These are phyloP conservation scores for Cephalotrichum gorgonifer DNA, from an alignment of 2,329 filamentous ascomycete species.

Conservation along the genomic window DNA sequence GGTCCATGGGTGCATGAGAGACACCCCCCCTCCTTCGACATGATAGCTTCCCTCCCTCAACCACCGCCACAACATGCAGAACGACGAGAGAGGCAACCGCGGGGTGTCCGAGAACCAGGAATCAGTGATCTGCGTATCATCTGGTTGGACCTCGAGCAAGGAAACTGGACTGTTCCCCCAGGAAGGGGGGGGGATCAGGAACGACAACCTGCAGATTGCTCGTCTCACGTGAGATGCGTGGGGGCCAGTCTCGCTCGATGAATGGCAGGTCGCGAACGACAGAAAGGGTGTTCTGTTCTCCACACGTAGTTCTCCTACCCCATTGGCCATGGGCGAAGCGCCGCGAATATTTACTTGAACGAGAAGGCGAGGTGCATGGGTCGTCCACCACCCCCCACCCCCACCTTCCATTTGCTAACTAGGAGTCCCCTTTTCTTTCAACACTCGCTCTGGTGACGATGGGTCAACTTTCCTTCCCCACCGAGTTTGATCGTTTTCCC, in stretches of 20 bases:
- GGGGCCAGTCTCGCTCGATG: neutral
- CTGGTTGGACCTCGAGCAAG: neutral
- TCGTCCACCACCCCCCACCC: no score
- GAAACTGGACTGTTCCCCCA: neutral
- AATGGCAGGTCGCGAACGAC: neutral
- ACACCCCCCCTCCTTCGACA: neutral
- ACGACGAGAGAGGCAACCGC: constrained; percentile 1
- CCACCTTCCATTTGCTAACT: no score
- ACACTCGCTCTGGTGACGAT: no score
- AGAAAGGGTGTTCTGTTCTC: neutral
- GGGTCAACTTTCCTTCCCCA: no score
- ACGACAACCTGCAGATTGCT: neutral
- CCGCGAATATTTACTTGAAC: no score
- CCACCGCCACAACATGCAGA: neutral
- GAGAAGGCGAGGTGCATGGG: no score
- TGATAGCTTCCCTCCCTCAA: neutral
- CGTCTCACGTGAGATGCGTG: neutral
- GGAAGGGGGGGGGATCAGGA: neutral
- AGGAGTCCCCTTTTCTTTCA: no score
- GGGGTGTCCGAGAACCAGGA: neutral
- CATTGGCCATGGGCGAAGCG: neutral
- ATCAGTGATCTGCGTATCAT: neutral
- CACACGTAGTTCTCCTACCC: neutral
- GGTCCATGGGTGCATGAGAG: no score
- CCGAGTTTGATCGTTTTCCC: no score